Percentiles rank a stretch among this genome's conserved stretches.
phyloP scores from a whole-genome alignment of 495 filamentous ascomycete genomes.

The Xylaria telfairii region DNA sequence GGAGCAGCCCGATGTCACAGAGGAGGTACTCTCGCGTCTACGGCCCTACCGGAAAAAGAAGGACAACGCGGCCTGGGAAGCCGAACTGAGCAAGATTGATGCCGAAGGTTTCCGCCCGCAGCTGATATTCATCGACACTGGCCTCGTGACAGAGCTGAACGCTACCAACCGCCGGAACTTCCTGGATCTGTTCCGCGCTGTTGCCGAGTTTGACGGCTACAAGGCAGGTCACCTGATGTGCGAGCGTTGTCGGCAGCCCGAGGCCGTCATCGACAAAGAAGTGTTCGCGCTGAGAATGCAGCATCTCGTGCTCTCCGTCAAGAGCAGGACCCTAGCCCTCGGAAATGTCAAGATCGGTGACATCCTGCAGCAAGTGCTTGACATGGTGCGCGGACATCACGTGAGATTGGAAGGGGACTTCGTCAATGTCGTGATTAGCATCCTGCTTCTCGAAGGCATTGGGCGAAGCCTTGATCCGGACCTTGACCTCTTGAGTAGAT shows the following conservation, averaged over 20 bases:
- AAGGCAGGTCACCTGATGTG: conserved; percentile 96
- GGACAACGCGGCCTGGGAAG: conserved; percentile 66
- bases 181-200: conserved; percentile 91
- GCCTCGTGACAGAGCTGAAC: conserved; percentile 94
- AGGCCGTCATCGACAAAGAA: conserved; percentile 84
- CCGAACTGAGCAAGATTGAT: conserved; percentile 79
- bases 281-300: conserved; percentile 97
- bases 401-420: conserved; percentile 97
- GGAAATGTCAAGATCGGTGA: conserved; percentile 98
- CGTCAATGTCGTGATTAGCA: conserved; percentile 96
- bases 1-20: conserved; percentile 80
- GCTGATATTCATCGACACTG: conserved; percentile 96
- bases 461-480: conserved; percentile 85
- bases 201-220: conserved; percentile 97
- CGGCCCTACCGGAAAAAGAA: conserved; percentile 71
- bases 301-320: conserved; percentile 88
- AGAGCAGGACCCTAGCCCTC: conserved; percentile 86
- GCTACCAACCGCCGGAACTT: conserved; percentile 87
- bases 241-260: conserved; percentile 88
- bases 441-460: conserved; percentile 92
- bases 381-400: conserved; percentile 92
- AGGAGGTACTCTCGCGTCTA: conserved; percentile 79
- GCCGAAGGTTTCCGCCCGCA: conserved; percentile 91
- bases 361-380: conserved; percentile 84
- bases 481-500: conserved; percentile 84